Evolutionary conservation across 2,329 filamentous ascomycete genomes (phyloP).

Genomic region (Leptographium procerum): DNA sequence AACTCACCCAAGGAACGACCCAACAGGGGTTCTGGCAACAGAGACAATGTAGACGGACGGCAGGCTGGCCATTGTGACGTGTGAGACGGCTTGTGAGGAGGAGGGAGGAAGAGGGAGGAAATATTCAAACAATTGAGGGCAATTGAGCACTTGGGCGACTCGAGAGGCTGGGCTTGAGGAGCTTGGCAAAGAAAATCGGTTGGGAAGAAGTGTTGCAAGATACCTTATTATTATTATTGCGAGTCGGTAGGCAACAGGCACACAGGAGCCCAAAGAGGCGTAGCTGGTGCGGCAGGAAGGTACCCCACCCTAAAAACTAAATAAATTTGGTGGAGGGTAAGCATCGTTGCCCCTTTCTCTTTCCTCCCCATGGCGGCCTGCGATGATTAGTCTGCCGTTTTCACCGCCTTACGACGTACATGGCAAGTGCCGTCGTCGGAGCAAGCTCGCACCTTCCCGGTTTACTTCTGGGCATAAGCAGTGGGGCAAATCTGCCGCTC

Average conservation of each 20-base stretch:
- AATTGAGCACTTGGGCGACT: neutral
- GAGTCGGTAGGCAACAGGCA: too few relatives aligned
- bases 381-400: too few relatives aligned
- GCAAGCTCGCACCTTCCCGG: too few relatives aligned
- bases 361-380: too few relatives aligned
- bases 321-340: neutral
- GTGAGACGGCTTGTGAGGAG: too few relatives aligned
- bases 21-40: constrained; percentile 77
- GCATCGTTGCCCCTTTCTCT: too few relatives aligned
- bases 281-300: neutral
- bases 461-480: too few relatives aligned
- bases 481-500: too few relatives aligned
- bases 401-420: neutral
- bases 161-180: neutral
- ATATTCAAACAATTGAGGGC: too few relatives aligned
- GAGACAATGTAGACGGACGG: constrained; percentile 95
- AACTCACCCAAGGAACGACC: constrained; percentile 82
- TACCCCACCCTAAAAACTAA: neutral
- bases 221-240: neutral
- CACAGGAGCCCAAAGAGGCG: neutral
- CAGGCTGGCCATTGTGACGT: constrained; percentile 58
- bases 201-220: neutral
- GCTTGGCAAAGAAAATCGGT: neutral
- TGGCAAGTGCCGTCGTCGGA: too few relatives aligned
- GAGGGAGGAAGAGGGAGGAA: neutral